Evolutionary conservation across 1,284 basidiomycete genomes (phyloP), one percentile per base, ranked within the genome.

Genomic region (Chondrostereum purpureum): DNA sequence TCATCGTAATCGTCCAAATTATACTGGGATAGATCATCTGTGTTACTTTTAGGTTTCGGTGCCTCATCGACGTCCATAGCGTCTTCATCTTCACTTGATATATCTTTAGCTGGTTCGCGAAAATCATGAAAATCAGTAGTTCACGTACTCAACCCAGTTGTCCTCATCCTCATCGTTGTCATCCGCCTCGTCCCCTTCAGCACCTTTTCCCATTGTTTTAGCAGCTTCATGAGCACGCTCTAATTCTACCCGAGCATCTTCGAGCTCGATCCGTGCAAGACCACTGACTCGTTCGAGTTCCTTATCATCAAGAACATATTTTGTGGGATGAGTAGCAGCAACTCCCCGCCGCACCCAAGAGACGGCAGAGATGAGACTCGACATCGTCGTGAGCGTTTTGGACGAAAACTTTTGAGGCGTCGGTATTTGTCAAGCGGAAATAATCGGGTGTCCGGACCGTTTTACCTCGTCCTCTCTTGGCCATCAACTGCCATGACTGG

Each of bases 1-100:
- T 97, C 73, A 60, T 96, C 96, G 59, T 99, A 99, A 36, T 88
- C 80, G 60, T 99, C 94, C 51, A 99, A 67, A 53, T 95, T 88
- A 67, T 97, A 99, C 52, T 92, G 72, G 0, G 85, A 78, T n/a
- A 99, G 68, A 63, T 93, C 92, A 53, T 92, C 84, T n/a, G 27
- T 8, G 2, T 73, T 70, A 50, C 82, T 78, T 54, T 67, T 67
- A 1, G 63, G 52, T 36, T 48, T 45, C 23, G 53, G 51, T 35
- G 64, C 61, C 14, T 64, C 67, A 60, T 86, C 83, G 40, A 86
- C 74, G 44, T 80, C 80, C 78, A 87, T 86, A 37, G 78, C 70
- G 55, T 80, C 75, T 56, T 77, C 72, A 50, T 62, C 66, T 54
- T 68, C 64, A 65, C 68, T 71, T 55, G 37, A 50, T 56, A 61